Evolutionary conservation across 176 grass and related monocot genomes (phyloP).

Genomic region (Phoenix dactylifera): DNA sequence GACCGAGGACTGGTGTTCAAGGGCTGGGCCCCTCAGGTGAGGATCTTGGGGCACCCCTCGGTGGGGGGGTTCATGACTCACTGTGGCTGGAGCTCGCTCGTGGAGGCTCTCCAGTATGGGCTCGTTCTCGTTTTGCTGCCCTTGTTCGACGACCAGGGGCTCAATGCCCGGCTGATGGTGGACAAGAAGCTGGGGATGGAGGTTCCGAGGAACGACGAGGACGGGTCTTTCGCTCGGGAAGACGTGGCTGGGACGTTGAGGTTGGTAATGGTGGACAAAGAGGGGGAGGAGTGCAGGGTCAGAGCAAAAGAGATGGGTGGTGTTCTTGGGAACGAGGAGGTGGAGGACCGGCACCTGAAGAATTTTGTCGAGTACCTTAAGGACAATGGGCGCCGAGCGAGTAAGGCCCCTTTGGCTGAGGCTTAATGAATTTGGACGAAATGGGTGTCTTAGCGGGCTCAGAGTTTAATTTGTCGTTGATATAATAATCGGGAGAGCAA

Average conservation of each 20-base stretch:
- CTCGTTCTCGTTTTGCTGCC: too few species aligned
- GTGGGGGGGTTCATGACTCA: neutral
- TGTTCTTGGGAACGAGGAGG: neutral
- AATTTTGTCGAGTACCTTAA: neutral
- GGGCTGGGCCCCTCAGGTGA: neutral
- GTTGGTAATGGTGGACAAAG: neutral
- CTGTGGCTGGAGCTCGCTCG: neutral
- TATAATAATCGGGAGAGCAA: too few species aligned
- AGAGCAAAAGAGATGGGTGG: neutral
- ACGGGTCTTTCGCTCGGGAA: neutral
- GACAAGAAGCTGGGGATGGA: neutral
- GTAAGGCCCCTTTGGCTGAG: neutral
- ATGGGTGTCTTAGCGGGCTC: too few species aligned
- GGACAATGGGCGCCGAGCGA: neutral
- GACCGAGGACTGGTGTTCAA: too few species aligned
- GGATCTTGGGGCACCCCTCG: neutral
- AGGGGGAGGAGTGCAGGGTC: neutral
- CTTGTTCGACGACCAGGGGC: neutral
- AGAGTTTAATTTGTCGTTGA: too few species aligned
- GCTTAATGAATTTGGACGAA: too few species aligned
- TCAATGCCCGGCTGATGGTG: neutral
- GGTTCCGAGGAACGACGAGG: neutral
- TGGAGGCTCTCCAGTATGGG: conserved; percentile 5
- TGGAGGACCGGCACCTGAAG: neutral
- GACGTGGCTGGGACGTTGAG: neutral